Conservation (phyloP, 805 yeast genomes). For the Cyberlindnera euphorbiiphila region DNA sequence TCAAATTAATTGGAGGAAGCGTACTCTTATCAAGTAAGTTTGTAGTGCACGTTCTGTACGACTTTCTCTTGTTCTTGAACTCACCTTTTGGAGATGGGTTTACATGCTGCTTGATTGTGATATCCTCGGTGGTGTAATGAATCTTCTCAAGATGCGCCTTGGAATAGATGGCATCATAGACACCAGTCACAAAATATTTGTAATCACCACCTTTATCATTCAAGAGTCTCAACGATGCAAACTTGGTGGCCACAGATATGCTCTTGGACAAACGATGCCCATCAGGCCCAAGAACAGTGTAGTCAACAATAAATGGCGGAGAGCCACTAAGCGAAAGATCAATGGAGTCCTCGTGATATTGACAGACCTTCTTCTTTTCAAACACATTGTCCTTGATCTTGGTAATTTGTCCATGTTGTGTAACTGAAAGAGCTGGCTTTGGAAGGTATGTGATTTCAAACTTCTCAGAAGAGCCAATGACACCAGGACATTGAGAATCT, state of each 20-base stretch:
- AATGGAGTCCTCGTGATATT: conserved; percentile 43
- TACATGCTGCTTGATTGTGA: conserved; percentile 49
- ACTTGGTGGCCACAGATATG: conserved; percentile 49
- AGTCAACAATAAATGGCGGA: conserved; percentile 67
- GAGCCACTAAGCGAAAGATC: conserved; percentile 53
- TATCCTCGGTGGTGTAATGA: conserved; percentile 29
- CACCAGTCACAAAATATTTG: conserved; percentile 52
- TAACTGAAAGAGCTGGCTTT: conserved; percentile 42
- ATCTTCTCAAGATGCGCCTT: conserved; percentile 33
- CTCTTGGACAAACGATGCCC: conserved; percentile 39
- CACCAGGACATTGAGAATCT: conserved; percentile 52
- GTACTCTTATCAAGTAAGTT: conserved; percentile 33
- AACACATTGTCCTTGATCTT: conserved; percentile 27
- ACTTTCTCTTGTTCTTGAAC: conserved; percentile 44
- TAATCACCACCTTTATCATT: conserved; percentile 55
- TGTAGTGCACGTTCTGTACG: conserved; percentile 47
- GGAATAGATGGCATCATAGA: conserved; percentile 63
- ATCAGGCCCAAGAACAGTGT: conserved; percentile 56
- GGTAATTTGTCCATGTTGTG: conserved; percentile 30
- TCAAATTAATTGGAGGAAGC: conserved; percentile 50
- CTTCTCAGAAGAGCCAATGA: conserved; percentile 30
- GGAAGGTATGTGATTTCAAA: conserved; percentile 42
- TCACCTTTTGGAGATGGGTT: conserved; percentile 56
- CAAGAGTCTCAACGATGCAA: conserved; percentile 43
- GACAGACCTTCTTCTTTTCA: conserved; percentile 41